Evolutionary conservation across 2,329 filamentous ascomycete genomes (phyloP), one percentile per base, ranked within the genome.

Genomic region (Colletotrichum liaoningense): DNA sequence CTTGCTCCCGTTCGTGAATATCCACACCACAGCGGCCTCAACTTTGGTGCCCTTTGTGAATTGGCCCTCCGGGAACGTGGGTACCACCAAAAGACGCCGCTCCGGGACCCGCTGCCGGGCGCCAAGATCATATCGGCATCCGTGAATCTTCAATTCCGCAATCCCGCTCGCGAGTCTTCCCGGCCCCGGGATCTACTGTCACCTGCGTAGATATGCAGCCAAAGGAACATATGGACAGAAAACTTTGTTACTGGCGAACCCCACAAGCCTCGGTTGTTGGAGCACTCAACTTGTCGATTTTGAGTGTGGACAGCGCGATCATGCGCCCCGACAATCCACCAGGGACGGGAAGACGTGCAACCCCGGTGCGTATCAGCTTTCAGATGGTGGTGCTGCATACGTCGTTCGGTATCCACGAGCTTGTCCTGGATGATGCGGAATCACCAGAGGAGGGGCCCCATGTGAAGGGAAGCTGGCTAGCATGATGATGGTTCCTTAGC

Each of bases 241-340:
- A 70, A 49, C 30, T 52, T 55, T 62, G 33, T 35, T 49, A 9
- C 33, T 5, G 22, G 14, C 19, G 4, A n/a, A 33, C 67, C 67
- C 60, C 19, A 24, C 12, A 46, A 62, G 60, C 60, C 67, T 70
- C 60, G 70, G 56, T 24, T 66, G 67, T 28, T 26, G 19, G n/a
- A 46, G 38, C 55, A 33, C 24, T 38, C 38, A 28, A 42, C 54
- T 24, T 24, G 46, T 56, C 33, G 30, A 65, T 38, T 38, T 62
- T 35, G 67, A 65, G 67, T 62, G 66, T 65, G 60, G 55, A 60
- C 65, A 33, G 30, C 65, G 58, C 46, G 55, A 70, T 66, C 67
- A 73, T 65, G 69, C 69, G 69, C 66, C 66, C 55, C 66, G 33
- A 72, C 54, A 60, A 73, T 70, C 67, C 70, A 73, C 70, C 57